Evolutionary conservation across 164 flowering plant genomes (phyloP).

Genomic region (Macadamia integrifolia): DNA sequence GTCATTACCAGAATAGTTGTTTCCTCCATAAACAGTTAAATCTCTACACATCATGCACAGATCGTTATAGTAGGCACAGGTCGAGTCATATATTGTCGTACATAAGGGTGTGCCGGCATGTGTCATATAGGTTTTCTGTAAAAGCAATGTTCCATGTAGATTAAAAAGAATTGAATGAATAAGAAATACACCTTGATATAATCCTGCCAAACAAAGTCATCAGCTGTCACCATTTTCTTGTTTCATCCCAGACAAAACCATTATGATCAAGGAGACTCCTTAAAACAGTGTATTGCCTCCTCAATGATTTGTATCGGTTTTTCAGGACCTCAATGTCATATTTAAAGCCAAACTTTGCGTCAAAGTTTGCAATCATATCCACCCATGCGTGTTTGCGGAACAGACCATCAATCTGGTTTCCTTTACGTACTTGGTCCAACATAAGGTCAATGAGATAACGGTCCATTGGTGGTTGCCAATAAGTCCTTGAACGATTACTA

Average conservation of each 20-base stretch:
- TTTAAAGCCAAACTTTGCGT: constrained; percentile 42
- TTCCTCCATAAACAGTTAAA: constrained; percentile 21
- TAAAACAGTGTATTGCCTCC: constrained; percentile 47
- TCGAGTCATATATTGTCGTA: constrained; percentile 58
- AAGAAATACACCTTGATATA: constrained; percentile 38
- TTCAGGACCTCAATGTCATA: constrained; percentile 41
- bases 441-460: constrained; percentile 54
- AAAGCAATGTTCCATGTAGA: not conserved
- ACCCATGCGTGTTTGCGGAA: constrained; percentile 53
- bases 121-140: not conserved
- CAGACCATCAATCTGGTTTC: constrained; percentile 45
- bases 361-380: constrained; percentile 43
- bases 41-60: constrained; percentile 44
- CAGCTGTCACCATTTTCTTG: constrained; percentile 60
- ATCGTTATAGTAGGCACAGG: constrained; percentile 51
- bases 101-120: constrained; percentile 51
- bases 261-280: constrained; percentile 42
- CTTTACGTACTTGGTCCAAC: constrained; percentile 52
- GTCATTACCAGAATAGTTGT: constrained; percentile 19
- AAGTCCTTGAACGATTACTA: constrained; percentile 39
- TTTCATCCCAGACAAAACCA: constrained; percentile 54
- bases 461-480: constrained; percentile 65
- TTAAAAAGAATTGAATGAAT: constrained; percentile 1
- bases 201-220: constrained; percentile 55
- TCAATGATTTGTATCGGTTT: constrained; percentile 56